These are phyloP conservation scores for Rhizoclosmatium sp. DNA, from an alignment of 192 early-diverging fungal species.

Conservation along the genomic window DNA sequence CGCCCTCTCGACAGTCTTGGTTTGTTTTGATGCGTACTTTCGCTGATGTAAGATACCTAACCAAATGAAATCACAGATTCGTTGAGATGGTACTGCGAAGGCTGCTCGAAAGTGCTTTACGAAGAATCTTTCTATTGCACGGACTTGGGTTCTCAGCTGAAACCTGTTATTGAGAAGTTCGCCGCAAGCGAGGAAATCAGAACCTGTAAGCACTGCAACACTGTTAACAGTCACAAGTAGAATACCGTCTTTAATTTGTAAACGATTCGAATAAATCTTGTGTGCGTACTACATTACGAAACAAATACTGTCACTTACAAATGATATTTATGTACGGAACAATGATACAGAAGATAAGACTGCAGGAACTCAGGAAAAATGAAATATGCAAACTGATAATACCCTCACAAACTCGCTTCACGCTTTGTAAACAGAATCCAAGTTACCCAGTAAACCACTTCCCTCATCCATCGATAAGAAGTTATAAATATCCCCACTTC, in stretches of 20 bases:
- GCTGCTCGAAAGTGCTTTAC: conserved; percentile 83
- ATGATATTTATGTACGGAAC: too few species aligned
- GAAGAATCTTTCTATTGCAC: conserved; percentile 90
- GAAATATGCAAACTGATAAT: too few species aligned
- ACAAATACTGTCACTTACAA: too few species aligned
- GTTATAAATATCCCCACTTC: background rate
- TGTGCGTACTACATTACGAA: too few species aligned
- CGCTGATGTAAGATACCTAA: background rate
- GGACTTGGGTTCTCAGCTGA: conserved; percentile 88
- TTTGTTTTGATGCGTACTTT: conserved; percentile 38
- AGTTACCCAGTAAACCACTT: too few species aligned
- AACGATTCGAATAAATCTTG: too few species aligned
- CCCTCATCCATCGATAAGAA: background rate
- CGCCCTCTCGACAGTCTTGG: conserved; percentile 74
- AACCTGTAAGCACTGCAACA: conserved; percentile 71
- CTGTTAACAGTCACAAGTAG: conserved; percentile 47
- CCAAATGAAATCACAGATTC: conserved; percentile 63
- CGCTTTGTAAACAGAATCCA: too few species aligned
- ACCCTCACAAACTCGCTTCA: too few species aligned
- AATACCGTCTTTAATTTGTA: background rate
- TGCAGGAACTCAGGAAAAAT: too few species aligned
- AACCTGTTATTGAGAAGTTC: conserved; percentile 90
- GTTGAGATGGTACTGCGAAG: conserved; percentile 94
- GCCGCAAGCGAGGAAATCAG: conserved; percentile 68
- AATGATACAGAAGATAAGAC: too few species aligned